Evolutionary conservation across 805 yeast species (phyloP), one percentile per base, ranked within the genome.

Genomic region (Nakazawaea pomicola): DNA sequence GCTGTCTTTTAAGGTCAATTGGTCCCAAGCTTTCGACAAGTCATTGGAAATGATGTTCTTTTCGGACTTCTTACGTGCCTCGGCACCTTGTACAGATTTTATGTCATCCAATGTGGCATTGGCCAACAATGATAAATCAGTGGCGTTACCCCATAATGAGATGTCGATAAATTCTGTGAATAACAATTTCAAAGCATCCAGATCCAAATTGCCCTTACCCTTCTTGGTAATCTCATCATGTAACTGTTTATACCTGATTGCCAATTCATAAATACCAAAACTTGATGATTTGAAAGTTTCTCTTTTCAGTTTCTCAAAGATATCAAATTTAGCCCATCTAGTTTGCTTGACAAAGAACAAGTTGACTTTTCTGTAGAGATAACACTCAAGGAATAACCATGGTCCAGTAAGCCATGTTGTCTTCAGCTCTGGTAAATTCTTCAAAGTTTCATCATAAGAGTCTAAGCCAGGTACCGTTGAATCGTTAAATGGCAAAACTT

Each of bases 81-180:
- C 88, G 10, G 83, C 85, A 32, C 96, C 96, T 67, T 93, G 99
- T 29, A 88, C 78, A 5, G 91, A 79, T 60, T 87, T 84, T 53
- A 93, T 83, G 49, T 93, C 96, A 35, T 90, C 96, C 21, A 88
- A 58, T 6, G 89, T 78, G n/a, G 91, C 88, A 45, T 86, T 89
- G 4, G 95, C 90, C 47, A 93, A 69, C 40, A 95, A 66, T 0
- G 97, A 88, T 55, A 93, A 72, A 61, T 93, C 99, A 4, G 97
- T 87, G 15, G 98, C 97, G 61, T 93, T 93, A 20, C 99, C 99
- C 99, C 99, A 93, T 40, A 93, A 64, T 0, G 96, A 86, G 41
- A 91, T 76, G 56, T 89, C 95, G 32, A 85, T 63, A 47, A 90
- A 84, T 58, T 93, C 99, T 46, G 70, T 75, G 67, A 89, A 90